Evolutionary conservation across 768 basidiomycete genomes (phyloP), one percentile per base, ranked within the genome.

Genomic region (Kondoa malvinella): DNA sequence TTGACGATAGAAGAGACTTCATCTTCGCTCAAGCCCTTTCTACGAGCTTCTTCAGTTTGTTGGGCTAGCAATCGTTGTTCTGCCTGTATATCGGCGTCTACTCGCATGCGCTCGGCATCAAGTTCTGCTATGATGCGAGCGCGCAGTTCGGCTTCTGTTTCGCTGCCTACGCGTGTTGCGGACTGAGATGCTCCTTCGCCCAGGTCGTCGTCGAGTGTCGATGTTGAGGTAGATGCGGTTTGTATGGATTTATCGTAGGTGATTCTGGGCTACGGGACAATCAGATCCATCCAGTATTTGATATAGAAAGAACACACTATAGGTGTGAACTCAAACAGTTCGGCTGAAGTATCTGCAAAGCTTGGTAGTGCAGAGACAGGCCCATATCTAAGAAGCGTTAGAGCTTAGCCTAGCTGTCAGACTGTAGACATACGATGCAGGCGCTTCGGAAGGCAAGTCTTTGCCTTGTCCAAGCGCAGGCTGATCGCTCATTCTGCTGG

Each of bases 321-420:
- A 16, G 30, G 85, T 1, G 91, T 91, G 14, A 92, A 78, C 73
- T 92, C 91, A 72, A 89, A 94, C 3, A 95, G 79, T 74, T 95
- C 92, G 74, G 89, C 86, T 71, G 91, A 88, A 21, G 88, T 81
- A 71, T 94, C 89, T 63, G 94, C 83, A n/a, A 91, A 81, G 74
- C 89, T 88, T n/a, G 83, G 16, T 63, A 32, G 16, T n/a, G 16
- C 4, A 17, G 61, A 17, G 12, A 33, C 61, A 63, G 61, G 15
- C 12, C 29, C 61, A 27, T 63, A 27, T 27, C 40, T 50, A 50
- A 50, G 8, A 50, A 8, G 40, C 8, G 40, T 50, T 50, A 21
- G 21, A 50, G 40, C 8, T 50, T 8, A 50, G 40, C 40, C 8
- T 8, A 21, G 8, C 8, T 21, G 21, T 21, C 40, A 8, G 40